Evolutionary conservation across 139 green algal genomes (phyloP).

Genomic region (Tetraselmis striata): DNA sequence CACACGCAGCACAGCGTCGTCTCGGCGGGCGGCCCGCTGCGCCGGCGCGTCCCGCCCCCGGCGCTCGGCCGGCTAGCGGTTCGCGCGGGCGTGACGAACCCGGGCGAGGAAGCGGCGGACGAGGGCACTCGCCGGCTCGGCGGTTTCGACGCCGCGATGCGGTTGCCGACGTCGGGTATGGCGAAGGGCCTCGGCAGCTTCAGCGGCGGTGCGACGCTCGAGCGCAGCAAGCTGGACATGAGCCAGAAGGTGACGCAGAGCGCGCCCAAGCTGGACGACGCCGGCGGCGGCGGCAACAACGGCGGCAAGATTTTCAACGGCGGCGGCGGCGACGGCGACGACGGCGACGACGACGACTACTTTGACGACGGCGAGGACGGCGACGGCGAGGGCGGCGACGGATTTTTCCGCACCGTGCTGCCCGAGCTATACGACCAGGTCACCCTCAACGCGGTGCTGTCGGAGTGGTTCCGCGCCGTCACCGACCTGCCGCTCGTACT

Average conservation of each 20-base stretch:
- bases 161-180: constrained; percentile 42
- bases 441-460: constrained; percentile 80
- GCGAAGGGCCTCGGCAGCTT: constrained; percentile 29
- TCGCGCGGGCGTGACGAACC: not conserved
- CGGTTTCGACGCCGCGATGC: not conserved
- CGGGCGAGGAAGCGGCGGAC: not conserved
- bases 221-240: constrained; percentile 50
- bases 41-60: no score
- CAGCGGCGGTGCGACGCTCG: constrained; percentile 41
- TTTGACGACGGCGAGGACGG: constrained; percentile 64
- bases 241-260: constrained; percentile 23
- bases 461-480: constrained; percentile 86
- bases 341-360: constrained; percentile 91
- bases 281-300: constrained; percentile 68
- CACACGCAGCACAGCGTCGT: no score
- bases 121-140: not conserved
- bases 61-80: not conserved
- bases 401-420: constrained; percentile 70
- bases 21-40: no score
- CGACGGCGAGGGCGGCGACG: constrained; percentile 51
- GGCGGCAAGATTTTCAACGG: constrained; percentile 88
- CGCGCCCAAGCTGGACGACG: constrained; percentile 66
- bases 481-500: constrained; percentile 80
- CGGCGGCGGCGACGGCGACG: constrained; percentile 72
- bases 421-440: constrained; percentile 82